Conservation (phyloP, 768 basidiomycete genomes). For the Pisolithus albus region DNA sequence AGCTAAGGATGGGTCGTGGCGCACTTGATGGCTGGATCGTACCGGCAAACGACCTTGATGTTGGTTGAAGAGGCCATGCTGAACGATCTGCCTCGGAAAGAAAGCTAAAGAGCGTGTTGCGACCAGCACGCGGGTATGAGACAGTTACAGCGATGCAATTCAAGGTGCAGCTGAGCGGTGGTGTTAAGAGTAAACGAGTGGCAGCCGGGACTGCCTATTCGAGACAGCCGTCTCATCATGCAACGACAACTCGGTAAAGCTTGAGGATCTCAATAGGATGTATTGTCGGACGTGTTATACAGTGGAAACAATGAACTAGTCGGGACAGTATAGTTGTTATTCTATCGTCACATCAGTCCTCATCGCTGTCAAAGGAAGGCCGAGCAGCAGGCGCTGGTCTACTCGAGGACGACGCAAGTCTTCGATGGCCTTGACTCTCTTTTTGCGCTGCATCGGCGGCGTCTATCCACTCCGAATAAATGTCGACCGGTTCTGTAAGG, state of each 20-base stretch:
- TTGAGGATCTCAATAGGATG: too few species aligned
- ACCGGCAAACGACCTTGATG: conserved; percentile 99
- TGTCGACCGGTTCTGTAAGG: conserved; percentile 81
- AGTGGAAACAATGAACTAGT: conserved; percentile 3
- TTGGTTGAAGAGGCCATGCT: conserved; percentile 75
- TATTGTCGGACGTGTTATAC: conserved; percentile 16
- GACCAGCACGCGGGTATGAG: conserved; percentile 15
- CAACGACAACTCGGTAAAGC: too few species aligned
- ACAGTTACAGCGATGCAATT: neutral
- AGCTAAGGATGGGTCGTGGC: conserved; percentile 1
- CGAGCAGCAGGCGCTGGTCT: conserved; percentile 27
- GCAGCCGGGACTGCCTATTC: conserved; percentile 11
- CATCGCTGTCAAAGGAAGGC: conserved; percentile 41
- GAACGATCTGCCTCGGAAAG: conserved; percentile 21
- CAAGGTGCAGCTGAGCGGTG: conserved; percentile 2
- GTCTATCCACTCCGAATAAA: conserved; percentile 90
- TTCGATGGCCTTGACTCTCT: conserved; percentile 47
- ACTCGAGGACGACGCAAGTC: conserved; percentile 48
- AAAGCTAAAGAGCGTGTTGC: conserved; percentile 9
- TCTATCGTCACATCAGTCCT: conserved; percentile 32
- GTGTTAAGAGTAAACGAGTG: conserved; percentile 4
- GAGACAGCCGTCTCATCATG: neutral
- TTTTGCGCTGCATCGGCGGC: conserved; percentile 78
- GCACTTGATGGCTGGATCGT: conserved; percentile 26
- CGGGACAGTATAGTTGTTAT: neutral